A percentile compares a stretch with the other conserved stretches of the same genome.
These are phyloP conservation scores for Dothideomycetidae sp. DNA, from an alignment of 2,329 filamentous ascomycete genomes.

Conservation along the genomic window DNA sequence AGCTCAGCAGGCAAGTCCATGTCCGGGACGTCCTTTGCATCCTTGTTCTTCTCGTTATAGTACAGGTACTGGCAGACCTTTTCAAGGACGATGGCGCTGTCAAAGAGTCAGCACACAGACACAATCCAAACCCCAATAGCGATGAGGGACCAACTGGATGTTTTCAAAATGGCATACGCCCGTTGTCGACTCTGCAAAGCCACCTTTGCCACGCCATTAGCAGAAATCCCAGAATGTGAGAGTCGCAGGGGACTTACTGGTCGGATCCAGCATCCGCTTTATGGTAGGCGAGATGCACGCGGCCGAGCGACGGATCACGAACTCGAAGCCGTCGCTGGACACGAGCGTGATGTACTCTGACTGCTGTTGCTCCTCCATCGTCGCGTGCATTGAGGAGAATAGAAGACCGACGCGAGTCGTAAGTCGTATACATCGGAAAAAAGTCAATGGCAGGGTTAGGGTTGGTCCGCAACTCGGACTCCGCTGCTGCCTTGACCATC, in stretches of 20 bases:
- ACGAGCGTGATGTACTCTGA: constrained; percentile 66
- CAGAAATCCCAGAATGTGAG: neutral
- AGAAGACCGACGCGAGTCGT: neutral
- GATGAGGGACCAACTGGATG: constrained; percentile 54
- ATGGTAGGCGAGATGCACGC: constrained; percentile 57
- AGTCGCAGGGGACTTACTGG: constrained; percentile 34
- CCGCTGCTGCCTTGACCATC: neutral
- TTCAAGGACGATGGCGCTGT: constrained; percentile 58
- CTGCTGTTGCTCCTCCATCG: constrained; percentile 11
- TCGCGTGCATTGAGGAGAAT: neutral
- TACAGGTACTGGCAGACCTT: constrained; percentile 75
- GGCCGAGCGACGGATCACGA: constrained; percentile 57
- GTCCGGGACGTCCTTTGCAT: constrained; percentile 59
- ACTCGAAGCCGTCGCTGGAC: constrained; percentile 63
- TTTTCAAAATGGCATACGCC: constrained; percentile 55
- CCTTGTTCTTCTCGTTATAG: constrained; percentile 61
- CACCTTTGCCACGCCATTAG: constrained; percentile 36
- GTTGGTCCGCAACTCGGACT: too few species aligned
- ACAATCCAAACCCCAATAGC: too few species aligned
- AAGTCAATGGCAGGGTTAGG: neutral
- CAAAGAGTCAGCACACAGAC: constrained; percentile 1
- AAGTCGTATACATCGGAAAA: neutral
- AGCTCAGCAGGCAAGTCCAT: constrained; percentile 70
- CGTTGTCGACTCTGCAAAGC: constrained; percentile 50
- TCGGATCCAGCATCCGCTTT: constrained; percentile 58